Evolutionary conservation across 2,329 filamentous ascomycete genomes (phyloP), one percentile per base, ranked within the genome.

Genomic region (Neofusicoccum umdonicola): DNA sequence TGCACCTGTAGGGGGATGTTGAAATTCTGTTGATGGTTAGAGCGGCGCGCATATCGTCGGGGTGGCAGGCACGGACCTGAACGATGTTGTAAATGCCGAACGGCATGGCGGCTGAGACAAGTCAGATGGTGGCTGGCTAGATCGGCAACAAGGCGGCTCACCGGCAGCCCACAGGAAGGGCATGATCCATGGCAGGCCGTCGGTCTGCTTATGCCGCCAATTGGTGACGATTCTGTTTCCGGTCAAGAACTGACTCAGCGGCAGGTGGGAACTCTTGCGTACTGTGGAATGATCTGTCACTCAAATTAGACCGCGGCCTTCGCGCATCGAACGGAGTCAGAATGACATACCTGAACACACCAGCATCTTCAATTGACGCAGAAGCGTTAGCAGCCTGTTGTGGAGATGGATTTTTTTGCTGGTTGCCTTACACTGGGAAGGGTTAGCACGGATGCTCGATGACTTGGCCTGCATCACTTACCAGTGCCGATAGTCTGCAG

Each of bases 151-250:
- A n/a, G 42, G 44, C 34, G 47, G 19, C 54, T 68, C 72, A 82
- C 85, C 86, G 37, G 81, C 71, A n/a, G 84, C 85, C 86, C 87
- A 89, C 1, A 88, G 73, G 67, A 88, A 84, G 79, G 88, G 83
- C 86, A 89, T 89, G 19, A 75, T 69, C 0, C 80, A 81, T 0
- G 87, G 87, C 2, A 89, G 75, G 2, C 87, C 87, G 44, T 88
- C 85, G 0, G 86, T 88, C 66, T 81, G 82, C 71, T 89, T 88
- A 12, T 77, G 81, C 19, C 80, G 79, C 82, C 84, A 88, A 71
- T 88, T 89, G 66, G 84, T 81, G 83, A 84, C 88, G 77, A 89
- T 87, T 67, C 76, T 76, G 57, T 3, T 47, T 12, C 22, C 5
- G 34, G 62, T 73, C 47, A 73, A 69, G 44, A 35, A 51, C 42